A percentile compares a stretch with the other conserved stretches of the same genome.
phyloP scores from a whole-genome alignment of 164 flowering plant species.

The Umbellularia californica region DNA sequence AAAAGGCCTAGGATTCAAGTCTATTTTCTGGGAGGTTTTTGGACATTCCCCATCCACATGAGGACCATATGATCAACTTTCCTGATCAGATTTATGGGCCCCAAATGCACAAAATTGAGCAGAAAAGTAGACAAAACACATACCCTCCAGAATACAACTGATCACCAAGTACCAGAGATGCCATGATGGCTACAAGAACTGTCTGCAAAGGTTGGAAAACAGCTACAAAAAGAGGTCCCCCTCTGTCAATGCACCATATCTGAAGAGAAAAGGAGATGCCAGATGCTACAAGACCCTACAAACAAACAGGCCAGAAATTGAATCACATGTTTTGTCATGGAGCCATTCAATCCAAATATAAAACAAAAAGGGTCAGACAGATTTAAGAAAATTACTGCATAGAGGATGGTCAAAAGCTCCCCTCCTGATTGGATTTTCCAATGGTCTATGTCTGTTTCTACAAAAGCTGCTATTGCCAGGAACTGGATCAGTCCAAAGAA shows the following conservation, averaged over 20 bases:
- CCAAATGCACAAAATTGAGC: neutral
- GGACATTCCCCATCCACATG: neutral
- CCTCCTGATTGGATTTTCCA: constrained; percentile 65
- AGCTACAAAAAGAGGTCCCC: constrained; percentile 74
- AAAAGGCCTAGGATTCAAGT: too few relatives aligned
- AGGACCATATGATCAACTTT: neutral
- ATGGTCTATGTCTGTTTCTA: constrained; percentile 42
- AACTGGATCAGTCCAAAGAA: constrained; percentile 75
- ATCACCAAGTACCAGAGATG: constrained; percentile 65
- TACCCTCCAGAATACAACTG: constrained; percentile 76
- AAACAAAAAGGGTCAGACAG: neutral
- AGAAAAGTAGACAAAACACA: neutral
- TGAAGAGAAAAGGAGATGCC: constrained; percentile 64
- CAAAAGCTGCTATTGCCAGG: constrained; percentile 51
- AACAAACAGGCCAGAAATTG: neutral
- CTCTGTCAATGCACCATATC: constrained; percentile 79
- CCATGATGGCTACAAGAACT: constrained; percentile 66
- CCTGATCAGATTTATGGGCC: neutral
- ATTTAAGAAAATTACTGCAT: constrained; percentile 45
- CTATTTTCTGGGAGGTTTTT: neutral
- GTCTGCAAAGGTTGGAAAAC: constrained; percentile 77
- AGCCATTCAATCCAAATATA: neutral
- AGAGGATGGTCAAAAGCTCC: constrained; percentile 60
- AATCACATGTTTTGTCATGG: neutral
- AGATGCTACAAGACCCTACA: constrained; percentile 71